These are phyloP conservation scores for Herpetospermum pedunculosum DNA, from an alignment of 306 rosid species.

Conservation along the genomic window DNA sequence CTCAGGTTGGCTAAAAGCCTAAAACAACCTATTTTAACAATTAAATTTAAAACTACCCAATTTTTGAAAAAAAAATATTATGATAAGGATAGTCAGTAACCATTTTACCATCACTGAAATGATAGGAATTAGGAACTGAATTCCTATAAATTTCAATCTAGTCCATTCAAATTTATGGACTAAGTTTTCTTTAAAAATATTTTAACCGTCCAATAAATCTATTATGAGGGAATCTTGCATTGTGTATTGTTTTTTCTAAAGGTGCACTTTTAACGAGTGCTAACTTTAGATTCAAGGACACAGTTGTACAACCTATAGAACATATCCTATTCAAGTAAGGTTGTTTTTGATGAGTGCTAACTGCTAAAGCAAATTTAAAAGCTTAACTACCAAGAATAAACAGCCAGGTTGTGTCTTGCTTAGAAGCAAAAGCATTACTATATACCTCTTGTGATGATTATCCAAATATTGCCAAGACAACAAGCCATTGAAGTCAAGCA, in stretches of 20 bases:
- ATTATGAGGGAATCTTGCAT: background rate
- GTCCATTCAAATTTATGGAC: background rate
- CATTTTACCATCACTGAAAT: too few relatives aligned
- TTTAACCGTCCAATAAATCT: background rate
- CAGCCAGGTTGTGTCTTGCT: background rate
- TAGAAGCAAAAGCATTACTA: background rate
- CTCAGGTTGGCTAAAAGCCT: too few relatives aligned
- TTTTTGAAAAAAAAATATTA: too few relatives aligned
- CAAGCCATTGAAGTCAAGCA: slow-evolving; percentile 4
- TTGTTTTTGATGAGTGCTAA: too few relatives aligned
- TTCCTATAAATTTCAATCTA: background rate
- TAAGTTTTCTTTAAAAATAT: background rate
- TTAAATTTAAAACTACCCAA: too few relatives aligned
- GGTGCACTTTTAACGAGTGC: background rate
- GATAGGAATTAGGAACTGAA: too few relatives aligned
- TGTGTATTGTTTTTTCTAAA: background rate
- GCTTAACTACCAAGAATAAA: slow-evolving; percentile 1
- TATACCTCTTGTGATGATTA: background rate
- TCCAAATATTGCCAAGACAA: background rate
- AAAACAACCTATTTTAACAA: too few relatives aligned
- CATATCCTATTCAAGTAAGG: too few relatives aligned
- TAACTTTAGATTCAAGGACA: too few relatives aligned
- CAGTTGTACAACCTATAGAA: too few relatives aligned
- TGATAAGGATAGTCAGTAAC: too few relatives aligned
- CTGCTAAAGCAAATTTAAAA: background rate